A percentile compares a stretch with the other conserved stretches of the same genome.
These are phyloP conservation scores for Volutella citrinella DNA, from an alignment of 2,329 filamentous ascomycete species.

Conservation along the genomic window DNA sequence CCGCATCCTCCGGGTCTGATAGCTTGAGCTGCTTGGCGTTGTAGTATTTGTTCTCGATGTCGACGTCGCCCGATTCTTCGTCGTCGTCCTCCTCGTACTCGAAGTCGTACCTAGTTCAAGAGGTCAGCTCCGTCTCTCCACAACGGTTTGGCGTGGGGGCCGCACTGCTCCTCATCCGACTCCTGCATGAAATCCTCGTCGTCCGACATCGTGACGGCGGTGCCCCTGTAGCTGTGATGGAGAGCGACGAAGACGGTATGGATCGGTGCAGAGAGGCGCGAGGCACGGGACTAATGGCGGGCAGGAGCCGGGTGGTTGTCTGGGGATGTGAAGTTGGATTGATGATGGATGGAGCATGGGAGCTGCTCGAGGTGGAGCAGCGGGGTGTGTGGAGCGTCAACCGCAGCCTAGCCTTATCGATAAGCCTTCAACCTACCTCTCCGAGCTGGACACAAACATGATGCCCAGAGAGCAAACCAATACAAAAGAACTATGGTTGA, in stretches of 20 bases:
- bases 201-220: conserved; percentile 46
- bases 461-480: no score
- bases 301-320: no score
- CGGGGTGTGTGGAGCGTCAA: conserved; percentile 21
- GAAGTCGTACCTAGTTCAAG: conserved; percentile 71
- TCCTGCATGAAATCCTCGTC: conserved; percentile 50
- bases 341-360: conserved; percentile 11
- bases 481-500: no score
- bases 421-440: conserved; percentile 7
- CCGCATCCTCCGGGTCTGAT: conserved; percentile 81
- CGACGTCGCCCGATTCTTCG: conserved; percentile 82
- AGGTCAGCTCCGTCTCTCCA: conserved; percentile 14
- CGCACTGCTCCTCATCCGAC: conserved; percentile 45
- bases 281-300: no score
- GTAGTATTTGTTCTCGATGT: conserved; percentile 99
- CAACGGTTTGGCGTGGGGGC: conserved; percentile 6
- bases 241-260: neutral
- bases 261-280: no score
- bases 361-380: conserved; percentile 20
- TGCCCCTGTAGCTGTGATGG: neutral
- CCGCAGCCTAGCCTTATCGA: conserved; percentile 19
- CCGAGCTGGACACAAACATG: no score
- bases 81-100: conserved; percentile 95
- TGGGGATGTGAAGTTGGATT: neutral
- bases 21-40: conserved; percentile 96